Percentiles rank a stretch among this genome's conserved stretches.
Evolutionary conservation across 257 asterid genomes (phyloP).

Genomic region (Gynochthodes officinalis): DNA sequence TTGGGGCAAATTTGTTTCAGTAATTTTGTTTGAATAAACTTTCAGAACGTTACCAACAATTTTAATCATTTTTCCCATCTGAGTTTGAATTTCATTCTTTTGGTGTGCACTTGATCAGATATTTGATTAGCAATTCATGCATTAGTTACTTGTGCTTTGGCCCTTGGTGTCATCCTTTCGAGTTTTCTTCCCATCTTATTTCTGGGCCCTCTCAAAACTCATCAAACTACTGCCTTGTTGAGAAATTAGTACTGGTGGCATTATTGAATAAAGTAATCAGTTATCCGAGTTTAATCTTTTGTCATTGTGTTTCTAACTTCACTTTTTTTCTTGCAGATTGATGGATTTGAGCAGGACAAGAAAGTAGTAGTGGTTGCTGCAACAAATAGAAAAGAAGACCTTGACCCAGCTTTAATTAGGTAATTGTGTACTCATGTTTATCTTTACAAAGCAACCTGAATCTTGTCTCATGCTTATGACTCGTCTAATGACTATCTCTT

Average conservation of each 20-base stretch:
- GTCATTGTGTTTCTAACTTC: constrained; percentile 15
- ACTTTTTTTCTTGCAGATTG: constrained; percentile 57
- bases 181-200: neutral
- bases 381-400: constrained; percentile 92
- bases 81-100: neutral
- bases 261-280: neutral
- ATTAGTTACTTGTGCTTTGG: neutral
- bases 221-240: neutral
- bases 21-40: neutral
- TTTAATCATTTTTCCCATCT: neutral
- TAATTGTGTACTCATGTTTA: constrained; percentile 24
- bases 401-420: constrained; percentile 96
- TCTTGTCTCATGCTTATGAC: constrained; percentile 14
- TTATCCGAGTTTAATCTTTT: neutral
- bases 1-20: neutral
- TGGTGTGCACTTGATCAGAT: neutral
- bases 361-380: constrained; percentile 95
- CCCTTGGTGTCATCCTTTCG: neutral
- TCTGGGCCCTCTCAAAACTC: neutral
- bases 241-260: neutral
- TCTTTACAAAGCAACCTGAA: neutral
- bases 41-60: neutral
- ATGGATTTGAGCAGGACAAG: constrained; percentile 96
- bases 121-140: neutral
- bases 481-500: constrained; percentile 23